Evolutionary conservation across 1,284 basidiomycete genomes (phyloP).

Genomic region (Cutaneotrichosporon sp.): DNA sequence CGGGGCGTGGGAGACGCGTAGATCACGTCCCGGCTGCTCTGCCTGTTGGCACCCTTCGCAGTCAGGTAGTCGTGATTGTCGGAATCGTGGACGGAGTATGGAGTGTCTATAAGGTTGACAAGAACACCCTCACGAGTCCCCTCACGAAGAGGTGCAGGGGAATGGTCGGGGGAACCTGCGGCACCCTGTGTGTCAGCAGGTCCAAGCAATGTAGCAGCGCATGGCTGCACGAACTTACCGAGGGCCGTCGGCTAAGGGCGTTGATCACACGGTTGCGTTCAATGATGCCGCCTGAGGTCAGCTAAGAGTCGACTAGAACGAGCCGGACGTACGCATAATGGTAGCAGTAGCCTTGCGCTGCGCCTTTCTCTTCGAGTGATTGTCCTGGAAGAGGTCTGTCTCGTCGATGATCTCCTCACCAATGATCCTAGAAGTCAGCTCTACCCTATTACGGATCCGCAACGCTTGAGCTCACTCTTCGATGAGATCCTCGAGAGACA

Average conservation of each 20-base stretch:
- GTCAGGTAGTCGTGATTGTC: not conserved
- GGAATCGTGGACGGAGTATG: constrained; percentile 10
- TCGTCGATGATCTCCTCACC: constrained; percentile 66
- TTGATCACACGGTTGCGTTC: constrained; percentile 51
- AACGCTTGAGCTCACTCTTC: constrained; percentile 40
- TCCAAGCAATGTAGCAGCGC: not conserved
- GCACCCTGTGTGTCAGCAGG: constrained; percentile 3
- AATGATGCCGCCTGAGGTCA: constrained; percentile 51
- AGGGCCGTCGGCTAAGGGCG: constrained; percentile 44
- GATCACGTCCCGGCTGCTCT: not conserved
- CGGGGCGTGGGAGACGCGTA: constrained; percentile 1
- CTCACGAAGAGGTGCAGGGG: not conserved
- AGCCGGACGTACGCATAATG: constrained; percentile 63
- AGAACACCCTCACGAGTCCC: constrained; percentile 18
- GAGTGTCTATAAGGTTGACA: constrained; percentile 12
- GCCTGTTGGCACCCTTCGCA: not conserved
- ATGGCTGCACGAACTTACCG: constrained; percentile 29
- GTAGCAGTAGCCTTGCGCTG: constrained; percentile 69
- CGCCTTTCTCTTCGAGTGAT: constrained; percentile 70
- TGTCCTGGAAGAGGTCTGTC: constrained; percentile 83
- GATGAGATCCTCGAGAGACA: constrained; percentile 58
- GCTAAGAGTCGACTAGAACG: not conserved
- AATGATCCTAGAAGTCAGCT: constrained; percentile 48
- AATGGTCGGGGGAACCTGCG: not conserved
- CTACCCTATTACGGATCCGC: not conserved